phyloP scores from a whole-genome alignment of 495 filamentous ascomycete genomes.

The Pyrenopolyporus hunteri region DNA sequence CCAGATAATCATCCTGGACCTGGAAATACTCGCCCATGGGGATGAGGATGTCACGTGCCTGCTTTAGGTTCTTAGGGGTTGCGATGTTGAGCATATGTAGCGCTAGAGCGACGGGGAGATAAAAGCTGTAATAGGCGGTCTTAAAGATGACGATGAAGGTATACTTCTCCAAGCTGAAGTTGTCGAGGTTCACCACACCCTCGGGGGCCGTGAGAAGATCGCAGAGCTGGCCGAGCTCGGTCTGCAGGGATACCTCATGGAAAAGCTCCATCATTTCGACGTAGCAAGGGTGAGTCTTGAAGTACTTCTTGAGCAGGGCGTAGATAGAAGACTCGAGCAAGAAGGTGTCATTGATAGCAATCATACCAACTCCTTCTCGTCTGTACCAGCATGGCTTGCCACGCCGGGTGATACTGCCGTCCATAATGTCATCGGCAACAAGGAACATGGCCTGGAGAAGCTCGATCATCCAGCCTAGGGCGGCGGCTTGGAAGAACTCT shows the following conservation, averaged over 20 bases:
- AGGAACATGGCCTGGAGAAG: constrained; percentile 98
- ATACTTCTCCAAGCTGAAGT: constrained; percentile 95
- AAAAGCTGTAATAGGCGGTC: constrained; percentile 98
- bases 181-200: constrained; percentile 85
- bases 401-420: constrained; percentile 88
- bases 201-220: constrained; percentile 96
- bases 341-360: constrained; percentile 98
- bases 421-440: constrained; percentile 99
- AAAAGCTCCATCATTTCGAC: constrained; percentile 92
- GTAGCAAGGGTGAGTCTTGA: constrained; percentile 83
- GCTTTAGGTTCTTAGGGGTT: constrained; percentile 81
- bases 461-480: constrained; percentile 96
- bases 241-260: constrained; percentile 91
- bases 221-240: constrained; percentile 91
- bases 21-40: constrained; percentile 99
- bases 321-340: constrained; percentile 93
- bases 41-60: constrained; percentile 89
- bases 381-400: constrained; percentile 96
- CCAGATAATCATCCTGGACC: constrained; percentile 97
- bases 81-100: constrained; percentile 81
- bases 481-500: constrained; percentile 82
- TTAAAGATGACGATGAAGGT: constrained; percentile 99
- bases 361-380: constrained; percentile 81
- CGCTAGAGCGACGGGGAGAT: constrained; percentile 93
- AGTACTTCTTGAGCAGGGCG: constrained; percentile 88